Conservation (phyloP, 2,329 filamentous ascomycete genomes). For the Ophidiomyces ophidiicola region DNA sequence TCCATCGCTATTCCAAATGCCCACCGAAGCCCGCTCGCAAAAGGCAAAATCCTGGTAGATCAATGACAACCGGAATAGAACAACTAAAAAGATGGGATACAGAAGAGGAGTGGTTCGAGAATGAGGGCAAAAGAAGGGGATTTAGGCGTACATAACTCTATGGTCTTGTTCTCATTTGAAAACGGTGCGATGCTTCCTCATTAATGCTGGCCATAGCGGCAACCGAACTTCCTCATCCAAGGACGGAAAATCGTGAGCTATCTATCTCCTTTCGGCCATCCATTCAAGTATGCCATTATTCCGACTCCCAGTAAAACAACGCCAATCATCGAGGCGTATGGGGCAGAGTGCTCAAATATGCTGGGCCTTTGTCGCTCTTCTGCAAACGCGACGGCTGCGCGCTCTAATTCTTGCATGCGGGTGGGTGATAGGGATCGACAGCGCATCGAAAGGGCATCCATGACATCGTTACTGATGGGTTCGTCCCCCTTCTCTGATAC, state of each 20-base stretch:
- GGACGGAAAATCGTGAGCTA: slow-evolving; percentile 2
- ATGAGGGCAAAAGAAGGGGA: slow-evolving; percentile 9
- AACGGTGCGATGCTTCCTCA: slow-evolving; percentile 5
- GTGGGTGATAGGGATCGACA: slow-evolving; percentile 28
- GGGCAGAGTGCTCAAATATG: slow-evolving; percentile 46
- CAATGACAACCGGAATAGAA: slow-evolving; percentile 3
- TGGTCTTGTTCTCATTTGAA: slow-evolving; percentile 14
- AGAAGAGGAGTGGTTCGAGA: not conserved
- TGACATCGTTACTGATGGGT: slow-evolving; percentile 29
- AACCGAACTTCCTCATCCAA: slow-evolving; percentile 20
- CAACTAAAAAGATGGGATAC: slow-evolving; percentile 3
- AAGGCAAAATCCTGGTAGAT: slow-evolving; percentile 8
- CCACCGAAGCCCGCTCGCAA: slow-evolving; percentile 13
- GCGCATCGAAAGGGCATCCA: slow-evolving; percentile 2
- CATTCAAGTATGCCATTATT: slow-evolving; percentile 76
- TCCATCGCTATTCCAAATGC: slow-evolving; percentile 12
- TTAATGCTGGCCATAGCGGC: not conserved
- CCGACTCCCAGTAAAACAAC: slow-evolving; percentile 72
- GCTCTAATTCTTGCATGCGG: slow-evolving; percentile 25
- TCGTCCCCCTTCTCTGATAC: slow-evolving; percentile 22
- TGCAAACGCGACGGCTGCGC: slow-evolving; percentile 31
- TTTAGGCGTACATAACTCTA: slow-evolving; percentile 2
- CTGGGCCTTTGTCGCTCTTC: slow-evolving; percentile 23
- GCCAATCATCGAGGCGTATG: slow-evolving; percentile 70
- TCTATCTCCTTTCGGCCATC: slow-evolving; percentile 53